phyloP scores from a whole-genome alignment of 306 rosid species.

The Acmispon strigosus region DNA sequence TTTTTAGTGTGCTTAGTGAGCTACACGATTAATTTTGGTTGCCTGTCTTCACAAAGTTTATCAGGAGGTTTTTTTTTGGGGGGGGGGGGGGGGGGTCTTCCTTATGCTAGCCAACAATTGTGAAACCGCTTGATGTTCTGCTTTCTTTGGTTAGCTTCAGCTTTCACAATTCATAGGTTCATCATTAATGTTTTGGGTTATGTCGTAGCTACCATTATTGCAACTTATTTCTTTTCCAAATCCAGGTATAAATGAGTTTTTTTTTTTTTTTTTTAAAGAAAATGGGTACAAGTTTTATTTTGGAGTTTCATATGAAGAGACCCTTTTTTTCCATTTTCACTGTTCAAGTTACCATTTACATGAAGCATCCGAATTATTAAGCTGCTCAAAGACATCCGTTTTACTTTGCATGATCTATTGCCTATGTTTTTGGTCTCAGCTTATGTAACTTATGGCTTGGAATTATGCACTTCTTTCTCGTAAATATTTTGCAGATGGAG shows the following conservation, averaged over 20 bases:
- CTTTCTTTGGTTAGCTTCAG: constrained; percentile 5
- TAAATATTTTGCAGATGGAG: constrained; percentile 58
- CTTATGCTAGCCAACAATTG: neutral
- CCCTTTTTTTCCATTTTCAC: constrained; percentile 11
- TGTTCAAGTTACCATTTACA: neutral
- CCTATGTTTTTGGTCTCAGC: neutral
- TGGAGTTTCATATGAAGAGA: neutral
- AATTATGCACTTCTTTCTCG: neutral
- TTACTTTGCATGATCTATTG: neutral
- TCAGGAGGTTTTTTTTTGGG: neutral
- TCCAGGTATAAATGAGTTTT: neutral
- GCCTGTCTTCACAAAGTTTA: neutral
- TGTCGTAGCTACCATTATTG: constrained; percentile 5
- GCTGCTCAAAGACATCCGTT: neutral
- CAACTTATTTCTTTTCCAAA: neutral
- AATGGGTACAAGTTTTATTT: neutral
- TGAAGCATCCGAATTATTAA: neutral
- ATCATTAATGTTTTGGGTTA: neutral
- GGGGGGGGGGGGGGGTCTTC: neutral
- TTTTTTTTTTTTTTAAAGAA: neutral
- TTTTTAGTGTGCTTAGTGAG: constrained; percentile 4
- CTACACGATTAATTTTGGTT: neutral
- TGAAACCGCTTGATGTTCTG: constrained; percentile 1
- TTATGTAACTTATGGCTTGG: constrained; percentile 1
- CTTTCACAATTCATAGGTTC: neutral